Evolutionary conservation across 257 asterid species (phyloP), one percentile per base, ranked within the genome.

Genomic region (Echium plantagineum): DNA sequence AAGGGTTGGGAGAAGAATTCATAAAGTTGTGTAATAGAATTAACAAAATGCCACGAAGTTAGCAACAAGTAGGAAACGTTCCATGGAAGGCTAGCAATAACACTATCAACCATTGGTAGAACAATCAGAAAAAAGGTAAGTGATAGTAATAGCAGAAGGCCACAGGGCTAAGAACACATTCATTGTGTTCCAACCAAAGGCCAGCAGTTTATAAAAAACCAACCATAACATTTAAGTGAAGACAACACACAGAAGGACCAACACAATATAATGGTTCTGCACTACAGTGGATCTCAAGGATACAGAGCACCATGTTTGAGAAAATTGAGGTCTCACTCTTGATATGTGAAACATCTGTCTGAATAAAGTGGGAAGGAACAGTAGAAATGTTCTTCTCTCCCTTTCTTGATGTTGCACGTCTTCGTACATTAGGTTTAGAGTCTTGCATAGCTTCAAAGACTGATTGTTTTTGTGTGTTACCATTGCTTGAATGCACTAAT

Each of bases 401-500:
- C 68, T 52, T 71, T 67, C 77, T 78, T 15, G 80, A 61, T 71
- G 81, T 85, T 17, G 52, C 31, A 52, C 76, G 86, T 63, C 49
- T 42, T 10, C 17, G 16, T 42, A 4, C 49, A 12, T 78, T 85
- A 60, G 81, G 78, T 69, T 80, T 78, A 66, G 79, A 66, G 71
- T 78, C 94, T 58, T 72, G 82, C 60, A 31, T 69, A 72, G 51
- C 58, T 55, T 74, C 74, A 66, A 62, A 4, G 72, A 70, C 81
- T 31, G 53, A 68, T 46, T 67, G 81, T 75, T 76, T 79, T 58
- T 85, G 96, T 16, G 85, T 87, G 61, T 88, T 81, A 65, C 98
- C 98, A 72, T 84, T 88, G 81, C 89, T 85, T 71, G 98, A 85
- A 81, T 88, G 90, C 58, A 91, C 98, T 66, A 91, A 68, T 56